phyloP scores from a whole-genome alignment of 2,329 filamentous ascomycete species.

The Escovopsis sp. region DNA sequence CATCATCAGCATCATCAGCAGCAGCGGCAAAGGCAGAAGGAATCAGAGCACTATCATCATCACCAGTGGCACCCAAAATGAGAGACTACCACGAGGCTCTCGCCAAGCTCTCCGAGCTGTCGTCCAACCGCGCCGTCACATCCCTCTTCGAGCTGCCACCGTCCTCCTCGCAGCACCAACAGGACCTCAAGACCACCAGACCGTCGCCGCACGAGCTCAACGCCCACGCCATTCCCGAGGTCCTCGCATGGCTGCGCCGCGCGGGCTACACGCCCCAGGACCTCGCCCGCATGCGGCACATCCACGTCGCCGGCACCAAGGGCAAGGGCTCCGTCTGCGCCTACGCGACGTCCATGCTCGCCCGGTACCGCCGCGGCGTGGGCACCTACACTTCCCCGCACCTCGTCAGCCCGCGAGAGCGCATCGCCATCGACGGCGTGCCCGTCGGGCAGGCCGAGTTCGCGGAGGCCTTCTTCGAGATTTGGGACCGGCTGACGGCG shows the following conservation, averaged over 20 bases:
- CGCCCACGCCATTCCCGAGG: constrained; percentile 62
- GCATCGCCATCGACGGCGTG: constrained; percentile 63
- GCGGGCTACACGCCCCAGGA: constrained; percentile 50
- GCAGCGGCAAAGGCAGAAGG: no score
- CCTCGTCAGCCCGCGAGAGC: constrained; percentile 66
- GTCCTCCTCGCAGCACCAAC: constrained; percentile 18
- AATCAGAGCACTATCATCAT: no score
- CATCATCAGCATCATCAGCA: no score
- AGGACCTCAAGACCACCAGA: constrained; percentile 9
- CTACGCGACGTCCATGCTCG: constrained; percentile 67
- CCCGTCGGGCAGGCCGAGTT: constrained; percentile 57
- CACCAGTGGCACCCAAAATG: no score
- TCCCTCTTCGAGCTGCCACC: constrained; percentile 26
- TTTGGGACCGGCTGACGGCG: constrained; percentile 51
- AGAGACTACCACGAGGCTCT: constrained; percentile 52
- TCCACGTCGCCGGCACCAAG: constrained; percentile 88
- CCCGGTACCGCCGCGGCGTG: constrained; percentile 29
- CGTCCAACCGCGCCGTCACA: constrained; percentile 59
- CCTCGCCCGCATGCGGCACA: constrained; percentile 31
- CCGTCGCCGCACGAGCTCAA: constrained; percentile 42
- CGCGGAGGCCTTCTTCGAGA: constrained; percentile 63
- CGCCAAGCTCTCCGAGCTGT: constrained; percentile 55
- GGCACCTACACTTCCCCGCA: constrained; percentile 82
- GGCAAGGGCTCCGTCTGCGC: constrained; percentile 85
- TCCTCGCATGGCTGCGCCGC: constrained; percentile 59